Percentiles rank a stretch among this genome's conserved stretches.
These are phyloP conservation scores for Rasamsonia emersonii DNA, from an alignment of 2,329 filamentous ascomycete genomes.

Conservation along the genomic window DNA sequence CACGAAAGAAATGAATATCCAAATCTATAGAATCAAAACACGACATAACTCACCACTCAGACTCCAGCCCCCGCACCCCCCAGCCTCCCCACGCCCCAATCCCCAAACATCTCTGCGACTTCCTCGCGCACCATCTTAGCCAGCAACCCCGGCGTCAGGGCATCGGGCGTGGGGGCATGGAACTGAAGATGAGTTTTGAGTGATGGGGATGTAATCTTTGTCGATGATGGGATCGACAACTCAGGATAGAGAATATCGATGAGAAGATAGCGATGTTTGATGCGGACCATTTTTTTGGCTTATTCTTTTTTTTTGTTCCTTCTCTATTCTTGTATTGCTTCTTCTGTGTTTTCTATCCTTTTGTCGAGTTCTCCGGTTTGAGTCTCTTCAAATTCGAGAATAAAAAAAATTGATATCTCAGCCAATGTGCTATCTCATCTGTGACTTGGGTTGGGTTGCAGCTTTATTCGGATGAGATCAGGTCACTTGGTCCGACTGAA, in stretches of 20 bases:
- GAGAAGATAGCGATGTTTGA: slow-evolving; percentile 94
- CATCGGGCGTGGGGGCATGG: slow-evolving; percentile 68
- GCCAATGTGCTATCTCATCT: no score
- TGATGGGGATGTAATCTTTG: slow-evolving; percentile 21
- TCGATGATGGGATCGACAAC: slow-evolving; percentile 14
- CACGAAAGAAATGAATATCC: not conserved
- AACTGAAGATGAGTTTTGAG: slow-evolving; percentile 60
- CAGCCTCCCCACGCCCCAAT: slow-evolving; percentile 60
- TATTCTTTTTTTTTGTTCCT: slow-evolving; percentile 1
- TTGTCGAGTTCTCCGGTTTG: not conserved
- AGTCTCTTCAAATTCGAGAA: no score
- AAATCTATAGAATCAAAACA: slow-evolving; percentile 3
- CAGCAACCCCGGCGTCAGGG: slow-evolving; percentile 58
- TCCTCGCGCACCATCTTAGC: slow-evolving; percentile 61
- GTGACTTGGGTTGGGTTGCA: no score
- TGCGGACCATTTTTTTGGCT: slow-evolving; percentile 65
- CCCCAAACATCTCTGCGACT: slow-evolving; percentile 69
- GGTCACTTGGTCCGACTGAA: no score
- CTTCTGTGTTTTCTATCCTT: not conserved
- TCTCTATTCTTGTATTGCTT: no score
- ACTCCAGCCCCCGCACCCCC: slow-evolving; percentile 58
- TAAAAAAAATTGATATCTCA: no score
- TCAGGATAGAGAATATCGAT: slow-evolving; percentile 85
- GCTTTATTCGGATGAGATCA: no score
- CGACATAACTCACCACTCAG: slow-evolving; percentile 50